These are phyloP conservation scores for Gymnopilus junonius DNA, from an alignment of 768 basidiomycete species.

Conservation along the genomic window DNA sequence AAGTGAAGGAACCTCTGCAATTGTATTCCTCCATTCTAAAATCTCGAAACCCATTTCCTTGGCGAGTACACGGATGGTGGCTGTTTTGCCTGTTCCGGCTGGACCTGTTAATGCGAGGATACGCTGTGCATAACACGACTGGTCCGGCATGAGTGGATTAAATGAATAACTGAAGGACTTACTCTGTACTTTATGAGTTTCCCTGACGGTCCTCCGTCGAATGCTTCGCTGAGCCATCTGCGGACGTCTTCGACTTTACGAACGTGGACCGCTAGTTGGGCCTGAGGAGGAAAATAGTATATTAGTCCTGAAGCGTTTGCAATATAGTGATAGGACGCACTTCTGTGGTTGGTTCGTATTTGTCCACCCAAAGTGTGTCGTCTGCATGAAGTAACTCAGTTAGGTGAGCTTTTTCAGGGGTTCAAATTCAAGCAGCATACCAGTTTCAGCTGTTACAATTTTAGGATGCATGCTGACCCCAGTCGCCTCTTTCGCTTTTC, in stretches of 20 bases:
- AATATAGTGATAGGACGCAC: conserved; percentile 32
- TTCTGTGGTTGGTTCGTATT: conserved; percentile 63
- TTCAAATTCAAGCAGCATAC: neutral
- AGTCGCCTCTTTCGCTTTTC: conserved; percentile 25
- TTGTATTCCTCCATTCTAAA: conserved; percentile 82
- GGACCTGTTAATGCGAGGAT: conserved; percentile 88
- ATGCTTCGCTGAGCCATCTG: conserved; percentile 74
- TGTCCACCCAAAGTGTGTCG: conserved; percentile 52
- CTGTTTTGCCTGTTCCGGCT: conserved; percentile 90
- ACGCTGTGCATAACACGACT: conserved; percentile 62
- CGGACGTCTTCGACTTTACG: conserved; percentile 81
- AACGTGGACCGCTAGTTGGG: conserved; percentile 78
- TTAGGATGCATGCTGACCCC: neutral
- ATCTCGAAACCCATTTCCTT: conserved; percentile 78
- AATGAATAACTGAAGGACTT: conserved; percentile 28
- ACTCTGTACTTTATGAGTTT: conserved; percentile 78
- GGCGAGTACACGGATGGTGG: conserved; percentile 77
- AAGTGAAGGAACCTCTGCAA: conserved; percentile 50
- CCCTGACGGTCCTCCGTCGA: conserved; percentile 66
- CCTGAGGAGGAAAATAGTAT: conserved; percentile 38
- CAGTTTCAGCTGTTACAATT: conserved; percentile 1
- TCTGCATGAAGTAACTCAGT: conserved; percentile 3
- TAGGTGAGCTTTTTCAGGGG: neutral
- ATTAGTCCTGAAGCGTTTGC: neutral
- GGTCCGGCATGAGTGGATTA: too few relatives aligned